phyloP scores from a whole-genome alignment of 192 early-diverging fungal species.

The Coemansia aciculifera region DNA sequence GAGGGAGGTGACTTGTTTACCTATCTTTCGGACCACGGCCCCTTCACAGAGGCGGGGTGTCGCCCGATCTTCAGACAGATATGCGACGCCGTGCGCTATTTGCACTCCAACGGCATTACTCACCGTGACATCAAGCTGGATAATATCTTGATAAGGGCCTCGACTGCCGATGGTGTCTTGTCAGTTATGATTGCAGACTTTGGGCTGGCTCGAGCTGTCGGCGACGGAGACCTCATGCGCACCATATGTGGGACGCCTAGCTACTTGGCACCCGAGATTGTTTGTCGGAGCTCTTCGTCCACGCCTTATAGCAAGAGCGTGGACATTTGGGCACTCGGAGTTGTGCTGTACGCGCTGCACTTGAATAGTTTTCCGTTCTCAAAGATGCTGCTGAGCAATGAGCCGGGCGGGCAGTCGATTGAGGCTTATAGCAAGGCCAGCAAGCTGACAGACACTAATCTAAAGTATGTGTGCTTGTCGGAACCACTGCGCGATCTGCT shows the following conservation, averaged over 20 bases:
- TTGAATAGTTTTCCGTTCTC: conserved; percentile 48
- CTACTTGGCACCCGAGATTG: conserved; percentile 59
- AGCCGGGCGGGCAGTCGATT: conserved; percentile 14
- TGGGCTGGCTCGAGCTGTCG: conserved; percentile 59
- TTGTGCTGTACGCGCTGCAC: conserved; percentile 50
- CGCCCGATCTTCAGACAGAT: conserved; percentile 54
- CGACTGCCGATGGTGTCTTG: conserved; percentile 7
- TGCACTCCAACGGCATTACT: conserved; percentile 80
- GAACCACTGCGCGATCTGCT: conserved; percentile 29
- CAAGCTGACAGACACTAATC: conserved; percentile 20
- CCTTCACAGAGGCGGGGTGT: conserved; percentile 37
- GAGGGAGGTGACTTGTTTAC: conserved; percentile 53
- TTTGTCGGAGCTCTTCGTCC: conserved; percentile 38
- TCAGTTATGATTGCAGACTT: conserved; percentile 65
- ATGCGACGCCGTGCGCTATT: conserved; percentile 61
- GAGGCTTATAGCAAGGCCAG: conserved; percentile 30
- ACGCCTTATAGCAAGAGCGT: conserved; percentile 47
- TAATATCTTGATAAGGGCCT: conserved; percentile 58
- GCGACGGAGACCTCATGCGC: conserved; percentile 48
- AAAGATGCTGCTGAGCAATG: conserved; percentile 21
- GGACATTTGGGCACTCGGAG: conserved; percentile 55
- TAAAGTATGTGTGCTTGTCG: conserved; percentile 24
- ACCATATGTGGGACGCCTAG: conserved; percentile 61
- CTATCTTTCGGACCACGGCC: conserved; percentile 37
- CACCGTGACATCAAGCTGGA: conserved; percentile 96